Conservation (phyloP, 176 grass and related monocot species). For the Miscanthus lutarioriparius region DNA sequence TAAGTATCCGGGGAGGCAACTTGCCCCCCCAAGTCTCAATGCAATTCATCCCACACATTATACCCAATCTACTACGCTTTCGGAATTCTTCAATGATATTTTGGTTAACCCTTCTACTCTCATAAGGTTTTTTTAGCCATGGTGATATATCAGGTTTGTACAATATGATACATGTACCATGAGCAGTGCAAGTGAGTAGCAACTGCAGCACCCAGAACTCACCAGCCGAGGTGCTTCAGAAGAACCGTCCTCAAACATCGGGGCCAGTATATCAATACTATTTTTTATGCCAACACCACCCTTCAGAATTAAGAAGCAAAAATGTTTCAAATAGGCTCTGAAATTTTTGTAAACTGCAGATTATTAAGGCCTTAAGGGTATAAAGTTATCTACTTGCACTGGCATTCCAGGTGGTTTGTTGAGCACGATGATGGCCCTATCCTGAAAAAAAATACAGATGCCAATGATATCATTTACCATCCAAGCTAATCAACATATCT, state of each 20-base stretch:
- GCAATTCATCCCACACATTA: neutral
- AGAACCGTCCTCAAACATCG: constrained; percentile 61
- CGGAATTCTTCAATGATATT: neutral
- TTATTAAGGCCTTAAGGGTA: constrained; percentile 29
- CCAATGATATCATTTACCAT: constrained; percentile 19
- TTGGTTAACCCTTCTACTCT: neutral
- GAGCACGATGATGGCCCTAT: constrained; percentile 71
- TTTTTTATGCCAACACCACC: constrained; percentile 85
- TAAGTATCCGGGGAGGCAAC: neutral
- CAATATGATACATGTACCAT: constrained; percentile 19
- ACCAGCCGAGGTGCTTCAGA: constrained; percentile 72
- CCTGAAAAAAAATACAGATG: constrained; percentile 53
- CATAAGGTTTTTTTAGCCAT: neutral
- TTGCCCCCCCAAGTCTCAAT: neutral
- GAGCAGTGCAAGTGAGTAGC: constrained; percentile 12
- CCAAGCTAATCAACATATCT: constrained; percentile 21
- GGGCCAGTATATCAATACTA: constrained; percentile 75
- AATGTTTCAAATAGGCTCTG: constrained; percentile 2
- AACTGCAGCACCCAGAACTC: constrained; percentile 34
- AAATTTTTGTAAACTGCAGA: neutral
- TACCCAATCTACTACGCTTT: neutral
- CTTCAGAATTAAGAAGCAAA: constrained; percentile 49
- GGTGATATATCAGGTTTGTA: constrained; percentile 5
- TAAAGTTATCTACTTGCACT: constrained; percentile 66
- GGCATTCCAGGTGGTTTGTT: constrained; percentile 91